phyloP scores from a whole-genome alignment of 2,329 filamentous ascomycete genomes.

The Cladobotryum protrusum region DNA sequence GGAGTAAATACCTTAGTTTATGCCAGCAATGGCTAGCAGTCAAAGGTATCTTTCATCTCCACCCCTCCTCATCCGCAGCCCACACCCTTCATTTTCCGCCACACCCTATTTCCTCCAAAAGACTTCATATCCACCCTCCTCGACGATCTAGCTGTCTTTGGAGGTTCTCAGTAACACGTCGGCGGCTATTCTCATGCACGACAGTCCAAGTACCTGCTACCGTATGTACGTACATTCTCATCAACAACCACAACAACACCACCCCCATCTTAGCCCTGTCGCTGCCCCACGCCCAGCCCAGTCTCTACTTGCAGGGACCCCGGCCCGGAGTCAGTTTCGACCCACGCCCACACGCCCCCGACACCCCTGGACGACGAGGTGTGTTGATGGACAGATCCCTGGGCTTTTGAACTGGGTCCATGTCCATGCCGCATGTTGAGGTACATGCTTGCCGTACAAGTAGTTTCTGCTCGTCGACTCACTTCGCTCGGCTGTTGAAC shows the following conservation, averaged over 20 bases:
- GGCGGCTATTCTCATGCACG: constrained; percentile 28
- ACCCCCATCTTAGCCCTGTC: constrained; percentile 2
- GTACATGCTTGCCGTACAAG: constrained; percentile 9
- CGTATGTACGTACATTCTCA: constrained; percentile 4
- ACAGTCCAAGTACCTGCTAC: constrained; percentile 20
- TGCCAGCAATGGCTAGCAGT: too few species aligned
- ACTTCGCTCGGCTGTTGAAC: constrained; percentile 13
- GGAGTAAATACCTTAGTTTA: too few species aligned
- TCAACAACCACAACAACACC: not conserved
- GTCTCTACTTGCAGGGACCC: constrained; percentile 12
- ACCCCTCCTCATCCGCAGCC: too few species aligned
- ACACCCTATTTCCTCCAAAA: not conserved
- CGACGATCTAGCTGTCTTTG: constrained; percentile 6
- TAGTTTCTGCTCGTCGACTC: constrained; percentile 10
- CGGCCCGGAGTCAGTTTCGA: constrained; percentile 1
- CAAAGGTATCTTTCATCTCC: too few species aligned
- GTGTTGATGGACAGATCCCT: constrained; percentile 15
- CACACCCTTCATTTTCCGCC: not conserved
- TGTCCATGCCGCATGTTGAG: constrained; percentile 4
- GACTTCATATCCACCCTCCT: constrained; percentile 5
- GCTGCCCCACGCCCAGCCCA: constrained; percentile 12
- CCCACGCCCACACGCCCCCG: constrained; percentile 10
- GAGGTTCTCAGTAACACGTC: constrained; percentile 13
- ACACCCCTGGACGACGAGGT: constrained; percentile 13
- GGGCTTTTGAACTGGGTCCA: constrained; percentile 7